Conservation (phyloP, 768 basidiomycete species). For the Suillus subluteus region DNA sequence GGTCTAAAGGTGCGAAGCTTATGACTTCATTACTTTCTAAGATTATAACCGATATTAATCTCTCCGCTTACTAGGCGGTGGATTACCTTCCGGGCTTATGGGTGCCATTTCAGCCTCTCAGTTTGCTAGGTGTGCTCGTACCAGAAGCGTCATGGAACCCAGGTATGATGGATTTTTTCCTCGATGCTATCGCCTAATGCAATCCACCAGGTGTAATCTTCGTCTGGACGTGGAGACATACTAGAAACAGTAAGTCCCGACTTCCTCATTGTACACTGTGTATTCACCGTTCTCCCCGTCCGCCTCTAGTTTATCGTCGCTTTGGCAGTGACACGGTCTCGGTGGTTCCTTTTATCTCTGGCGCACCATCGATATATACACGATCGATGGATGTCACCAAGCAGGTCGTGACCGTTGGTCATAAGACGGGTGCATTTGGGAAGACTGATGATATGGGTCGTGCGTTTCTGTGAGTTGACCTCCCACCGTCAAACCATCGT, state of each 20-base stretch:
- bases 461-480: constrained; percentile 22
- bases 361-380: constrained; percentile 24
- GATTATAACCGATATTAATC: background rate
- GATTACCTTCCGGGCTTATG: constrained; percentile 22
- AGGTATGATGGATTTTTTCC: constrained; percentile 11
- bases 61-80: constrained; percentile 17
- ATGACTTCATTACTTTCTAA: background rate
- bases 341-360: constrained; percentile 24
- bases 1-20: constrained; percentile 21
- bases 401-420: constrained; percentile 23
- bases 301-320: constrained; percentile 21
- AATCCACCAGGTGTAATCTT: constrained; percentile 19
- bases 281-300: background rate
- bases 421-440: constrained; percentile 24
- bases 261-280: background rate
- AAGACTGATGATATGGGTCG: constrained; percentile 18
- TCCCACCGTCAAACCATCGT: background rate
- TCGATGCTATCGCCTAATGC: background rate
- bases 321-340: constrained; percentile 26
- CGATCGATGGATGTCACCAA: constrained; percentile 25
- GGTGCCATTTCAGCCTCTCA: constrained; percentile 25
- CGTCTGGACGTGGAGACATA: constrained; percentile 29
- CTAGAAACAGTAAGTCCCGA: constrained; percentile 17
- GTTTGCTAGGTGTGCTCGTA: constrained; percentile 10
- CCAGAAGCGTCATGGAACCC: constrained; percentile 28